Percentiles rank a stretch among this genome's conserved stretches.
phyloP scores from a whole-genome alignment of 2,329 filamentous ascomycete species.

The Pseudophaeomoniella oleicola region DNA sequence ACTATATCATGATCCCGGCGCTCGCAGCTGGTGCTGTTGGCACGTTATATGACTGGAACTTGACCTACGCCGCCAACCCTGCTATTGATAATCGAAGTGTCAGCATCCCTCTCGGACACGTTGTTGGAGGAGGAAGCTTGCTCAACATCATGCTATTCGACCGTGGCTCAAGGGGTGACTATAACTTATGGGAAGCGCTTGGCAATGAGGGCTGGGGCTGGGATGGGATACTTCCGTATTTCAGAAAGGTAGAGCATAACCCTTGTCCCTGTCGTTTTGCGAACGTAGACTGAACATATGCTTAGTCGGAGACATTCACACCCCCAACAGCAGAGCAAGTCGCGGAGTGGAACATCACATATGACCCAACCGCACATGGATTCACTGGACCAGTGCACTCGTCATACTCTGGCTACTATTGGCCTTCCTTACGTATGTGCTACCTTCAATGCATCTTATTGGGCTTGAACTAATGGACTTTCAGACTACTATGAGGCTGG shows the following conservation, averaged over 20 bases:
- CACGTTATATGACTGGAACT: too few species aligned
- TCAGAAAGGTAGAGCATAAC: constrained; percentile 32
- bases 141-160: constrained; percentile 18
- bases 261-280: background rate
- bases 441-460: background rate
- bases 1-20: too few species aligned
- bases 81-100: constrained; percentile 14
- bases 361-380: constrained; percentile 26
- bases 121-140: constrained; percentile 25
- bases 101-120: constrained; percentile 16
- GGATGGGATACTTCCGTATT: constrained; percentile 29
- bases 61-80: constrained; percentile 16
- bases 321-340: constrained; percentile 20
- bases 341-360: constrained; percentile 22
- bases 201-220: constrained; percentile 27
- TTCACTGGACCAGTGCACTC: constrained; percentile 34
- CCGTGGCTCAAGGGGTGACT: constrained; percentile 16
- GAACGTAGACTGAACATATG: background rate
- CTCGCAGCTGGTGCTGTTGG: too few species aligned
- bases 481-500: constrained; percentile 7
- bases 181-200: constrained; percentile 26
- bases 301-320: constrained; percentile 24
- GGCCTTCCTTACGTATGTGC: constrained; percentile 2
- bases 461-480: constrained; percentile 2
- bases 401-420: constrained; percentile 25